phyloP scores from a whole-genome alignment of 306 rosid species.

The Lupinus albus region DNA sequence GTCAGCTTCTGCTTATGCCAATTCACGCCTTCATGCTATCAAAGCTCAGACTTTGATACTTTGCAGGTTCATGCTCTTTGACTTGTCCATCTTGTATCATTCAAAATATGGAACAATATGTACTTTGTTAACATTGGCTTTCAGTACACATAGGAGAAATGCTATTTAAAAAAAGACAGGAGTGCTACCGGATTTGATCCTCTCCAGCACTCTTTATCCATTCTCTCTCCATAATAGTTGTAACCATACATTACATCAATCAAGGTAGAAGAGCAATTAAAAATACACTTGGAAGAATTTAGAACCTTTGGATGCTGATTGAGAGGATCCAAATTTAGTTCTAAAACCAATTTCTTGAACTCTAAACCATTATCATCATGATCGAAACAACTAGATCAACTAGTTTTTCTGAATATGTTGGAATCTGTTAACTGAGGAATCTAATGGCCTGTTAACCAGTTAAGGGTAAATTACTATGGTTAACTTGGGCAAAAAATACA shows the following conservation, averaged over 20 bases:
- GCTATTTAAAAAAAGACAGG: no score
- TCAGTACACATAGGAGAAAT: no score
- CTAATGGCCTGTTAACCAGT: slow-evolving; percentile 2
- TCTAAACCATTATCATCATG: slow-evolving; percentile 8
- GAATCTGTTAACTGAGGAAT: slow-evolving; percentile 5
- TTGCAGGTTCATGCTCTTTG: slow-evolving; percentile 59
- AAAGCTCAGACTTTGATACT: slow-evolving; percentile 81
- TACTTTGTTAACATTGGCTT: neutral
- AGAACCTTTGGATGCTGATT: no score
- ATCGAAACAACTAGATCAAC: neutral
- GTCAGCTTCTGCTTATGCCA: slow-evolving; percentile 69
- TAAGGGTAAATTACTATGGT: neutral
- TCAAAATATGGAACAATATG: slow-evolving; percentile 13
- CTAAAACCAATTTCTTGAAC: slow-evolving; percentile 18
- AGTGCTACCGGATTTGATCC: neutral
- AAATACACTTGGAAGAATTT: no score
- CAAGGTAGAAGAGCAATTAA: no score
- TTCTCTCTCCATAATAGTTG: no score
- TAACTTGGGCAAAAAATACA: slow-evolving; percentile 20
- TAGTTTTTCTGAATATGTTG: slow-evolving; percentile 22
- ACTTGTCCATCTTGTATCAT: slow-evolving; percentile 7
- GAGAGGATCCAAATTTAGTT: neutral
- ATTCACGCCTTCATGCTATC: slow-evolving; percentile 75
- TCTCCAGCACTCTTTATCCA: no score
- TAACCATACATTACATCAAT: no score